Conservation (phyloP, 1,284 basidiomycete genomes). For the Microbotryum saponariae region DNA sequence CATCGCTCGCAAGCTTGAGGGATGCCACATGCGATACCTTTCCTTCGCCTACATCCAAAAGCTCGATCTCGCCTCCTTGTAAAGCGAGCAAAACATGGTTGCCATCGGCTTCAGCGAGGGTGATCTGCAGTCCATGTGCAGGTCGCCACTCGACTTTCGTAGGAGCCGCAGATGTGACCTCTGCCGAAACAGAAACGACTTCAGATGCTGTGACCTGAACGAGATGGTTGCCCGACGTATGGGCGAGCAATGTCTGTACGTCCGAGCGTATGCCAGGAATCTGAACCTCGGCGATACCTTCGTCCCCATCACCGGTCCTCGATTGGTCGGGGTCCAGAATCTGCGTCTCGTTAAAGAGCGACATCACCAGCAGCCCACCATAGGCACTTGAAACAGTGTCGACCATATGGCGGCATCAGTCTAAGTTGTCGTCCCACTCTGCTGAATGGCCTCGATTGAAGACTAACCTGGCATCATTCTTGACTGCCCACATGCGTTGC, state of each 20-base stretch:
- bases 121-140: slow-evolving; percentile 46
- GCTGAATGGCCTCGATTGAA: too few species aligned
- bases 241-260: slow-evolving; percentile 57
- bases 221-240: slow-evolving; percentile 43
- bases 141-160: too few species aligned
- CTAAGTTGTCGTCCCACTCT: too few species aligned
- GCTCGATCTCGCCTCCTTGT: slow-evolving; percentile 51
- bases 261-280: slow-evolving; percentile 47
- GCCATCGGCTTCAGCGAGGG: slow-evolving; percentile 58
- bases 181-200: slow-evolving; percentile 7
- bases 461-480: too few species aligned
- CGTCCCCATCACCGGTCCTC: slow-evolving; percentile 5
- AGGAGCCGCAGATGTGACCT: neutral
- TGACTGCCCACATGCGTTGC: too few species aligned
- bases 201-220: slow-evolving; percentile 60
- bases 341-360: slow-evolving; percentile 34
- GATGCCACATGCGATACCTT: slow-evolving; percentile 23
- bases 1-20: slow-evolving; percentile 27
- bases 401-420: too few species aligned
- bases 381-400: too few species aligned
- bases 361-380: slow-evolving; percentile 51
- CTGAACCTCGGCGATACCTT: slow-evolving; percentile 33
- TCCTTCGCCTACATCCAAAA: slow-evolving; percentile 49
- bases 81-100: slow-evolving; percentile 61
- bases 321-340: slow-evolving; percentile 39